A percentile compares a stretch with the other conserved stretches of the same genome.
These are phyloP conservation scores for Stromatinia cepivora DNA, from an alignment of 2,329 filamentous ascomycete species.

Conservation along the genomic window DNA sequence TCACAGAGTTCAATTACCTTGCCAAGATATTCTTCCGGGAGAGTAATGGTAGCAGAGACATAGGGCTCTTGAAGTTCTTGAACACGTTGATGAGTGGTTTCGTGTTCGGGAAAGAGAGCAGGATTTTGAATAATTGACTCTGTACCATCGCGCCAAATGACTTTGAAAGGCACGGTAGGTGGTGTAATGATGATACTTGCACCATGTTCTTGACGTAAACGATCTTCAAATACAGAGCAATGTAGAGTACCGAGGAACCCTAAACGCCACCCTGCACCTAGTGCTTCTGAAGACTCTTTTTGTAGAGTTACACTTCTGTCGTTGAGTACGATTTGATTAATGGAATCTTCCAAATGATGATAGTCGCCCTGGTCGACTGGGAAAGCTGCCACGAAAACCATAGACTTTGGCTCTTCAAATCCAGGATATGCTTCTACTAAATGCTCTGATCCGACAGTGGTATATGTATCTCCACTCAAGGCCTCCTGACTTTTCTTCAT, in stretches of 20 bases:
- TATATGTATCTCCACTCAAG: conserved; percentile 94
- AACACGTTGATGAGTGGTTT: conserved; percentile 53
- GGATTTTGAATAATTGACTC: conserved; percentile 83
- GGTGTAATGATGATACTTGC: conserved; percentile 96
- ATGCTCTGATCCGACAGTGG: conserved; percentile 73
- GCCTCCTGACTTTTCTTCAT: conserved; percentile 98
- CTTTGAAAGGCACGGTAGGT: conserved; percentile 88
- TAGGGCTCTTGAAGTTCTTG: conserved; percentile 69
- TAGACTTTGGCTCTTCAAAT: conserved; percentile 95
- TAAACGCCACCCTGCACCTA: conserved; percentile 90
- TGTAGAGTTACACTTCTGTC: conserved; percentile 91
- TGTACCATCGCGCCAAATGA: conserved; percentile 74
- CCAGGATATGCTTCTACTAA: conserved; percentile 79
- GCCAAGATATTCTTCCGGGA: conserved; percentile 92
- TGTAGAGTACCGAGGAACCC: conserved; percentile 96
- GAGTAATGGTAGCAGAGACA: conserved; percentile 80
- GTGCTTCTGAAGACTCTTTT: conserved; percentile 90
- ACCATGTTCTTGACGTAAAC: conserved; percentile 89
- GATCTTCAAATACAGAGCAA: conserved; percentile 98
- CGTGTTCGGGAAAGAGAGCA: conserved; percentile 76
- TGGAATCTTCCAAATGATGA: conserved; percentile 85
- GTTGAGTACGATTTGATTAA: conserved; percentile 89
- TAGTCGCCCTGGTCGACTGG: conserved; percentile 90
- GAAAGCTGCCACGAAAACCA: conserved; percentile 98
- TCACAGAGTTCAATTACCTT: conserved; percentile 96